Conservation (phyloP, 495 filamentous ascomycete species). For the Ascodesmis nigricans region DNA sequence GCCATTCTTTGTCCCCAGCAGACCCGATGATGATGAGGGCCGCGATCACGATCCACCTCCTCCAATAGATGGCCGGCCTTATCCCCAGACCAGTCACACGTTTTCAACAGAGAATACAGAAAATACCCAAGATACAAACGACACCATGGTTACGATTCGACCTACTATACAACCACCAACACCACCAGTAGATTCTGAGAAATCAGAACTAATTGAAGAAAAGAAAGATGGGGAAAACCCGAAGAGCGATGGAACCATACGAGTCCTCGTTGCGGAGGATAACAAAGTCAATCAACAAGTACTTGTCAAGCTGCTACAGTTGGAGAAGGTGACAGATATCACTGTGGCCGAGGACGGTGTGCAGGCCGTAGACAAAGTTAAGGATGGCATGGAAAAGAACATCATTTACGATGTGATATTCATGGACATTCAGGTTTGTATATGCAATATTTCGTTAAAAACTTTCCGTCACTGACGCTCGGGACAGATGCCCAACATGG, state of each 20-base stretch:
- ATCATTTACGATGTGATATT: conserved; percentile 15
- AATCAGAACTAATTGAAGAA: too few species aligned
- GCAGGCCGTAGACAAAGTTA: conserved; percentile 71
- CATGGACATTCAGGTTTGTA: conserved; percentile 5
- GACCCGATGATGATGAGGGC: not conserved
- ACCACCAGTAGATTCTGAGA: too few species aligned
- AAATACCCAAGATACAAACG: too few species aligned
- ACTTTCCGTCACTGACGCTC: too few species aligned
- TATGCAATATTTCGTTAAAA: too few species aligned
- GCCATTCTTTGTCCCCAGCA: conserved; percentile 6
- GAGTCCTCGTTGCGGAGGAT: conserved; percentile 60
- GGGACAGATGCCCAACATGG: conserved; percentile 70
- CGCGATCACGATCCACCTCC: too few species aligned
- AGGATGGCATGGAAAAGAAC: conserved; percentile 51
- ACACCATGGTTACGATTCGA: too few species aligned
- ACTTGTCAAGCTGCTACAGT: conserved; percentile 48
- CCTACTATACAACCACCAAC: too few species aligned
- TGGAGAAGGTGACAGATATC: conserved; percentile 48
- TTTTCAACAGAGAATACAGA: too few species aligned
- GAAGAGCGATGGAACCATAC: conserved; percentile 31
- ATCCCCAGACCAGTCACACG: too few species aligned
- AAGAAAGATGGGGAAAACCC: too few species aligned
- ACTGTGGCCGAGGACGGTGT: conserved; percentile 70
- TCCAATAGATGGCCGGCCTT: too few species aligned
- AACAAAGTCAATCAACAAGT: conserved; percentile 89